Evolutionary conservation across 805 yeast species (phyloP).

Genomic region (Diddensiella santjacobensis): DNA sequence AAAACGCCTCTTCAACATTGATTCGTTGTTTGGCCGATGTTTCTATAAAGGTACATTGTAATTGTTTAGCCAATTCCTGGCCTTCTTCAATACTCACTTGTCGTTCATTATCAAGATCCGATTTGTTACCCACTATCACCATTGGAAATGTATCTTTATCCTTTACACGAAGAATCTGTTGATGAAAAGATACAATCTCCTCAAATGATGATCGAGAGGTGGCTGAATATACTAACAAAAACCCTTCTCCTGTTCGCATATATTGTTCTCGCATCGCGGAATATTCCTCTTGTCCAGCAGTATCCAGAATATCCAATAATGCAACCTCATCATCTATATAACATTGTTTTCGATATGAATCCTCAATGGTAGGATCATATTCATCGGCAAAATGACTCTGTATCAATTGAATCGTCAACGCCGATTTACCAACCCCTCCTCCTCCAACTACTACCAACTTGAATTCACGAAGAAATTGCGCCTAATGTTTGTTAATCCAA

Average conservation of each 20-base stretch:
- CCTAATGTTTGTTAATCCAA: conserved; percentile 1
- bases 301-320: conserved; percentile 83
- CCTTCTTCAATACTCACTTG: conserved; percentile 84
- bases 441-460: conserved; percentile 97
- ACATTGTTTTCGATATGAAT: conserved; percentile 70
- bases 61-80: conserved; percentile 62
- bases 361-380: conserved; percentile 96
- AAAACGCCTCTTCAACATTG: conserved; percentile 85
- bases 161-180: conserved; percentile 70
- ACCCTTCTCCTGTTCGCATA: conserved; percentile 96
- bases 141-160: conserved; percentile 54
- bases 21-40: conserved; percentile 89
- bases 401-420: conserved; percentile 89
- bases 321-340: conserved; percentile 75
- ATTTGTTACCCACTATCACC: conserved; percentile 88
- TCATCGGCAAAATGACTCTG: conserved; percentile 96
- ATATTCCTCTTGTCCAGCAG: conserved; percentile 98
- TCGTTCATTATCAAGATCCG: conserved; percentile 72
- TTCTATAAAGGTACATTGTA: conserved; percentile 70
- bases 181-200: conserved; percentile 74
- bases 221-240: conserved; percentile 79
- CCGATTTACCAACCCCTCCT: conserved; percentile 98
- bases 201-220: conserved; percentile 81
- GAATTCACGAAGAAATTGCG: conserved; percentile 51
- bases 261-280: conserved; percentile 91